Evolutionary conservation across 2,329 filamentous ascomycete genomes (phyloP).

Genomic region (Sporothrix curviconia): DNA sequence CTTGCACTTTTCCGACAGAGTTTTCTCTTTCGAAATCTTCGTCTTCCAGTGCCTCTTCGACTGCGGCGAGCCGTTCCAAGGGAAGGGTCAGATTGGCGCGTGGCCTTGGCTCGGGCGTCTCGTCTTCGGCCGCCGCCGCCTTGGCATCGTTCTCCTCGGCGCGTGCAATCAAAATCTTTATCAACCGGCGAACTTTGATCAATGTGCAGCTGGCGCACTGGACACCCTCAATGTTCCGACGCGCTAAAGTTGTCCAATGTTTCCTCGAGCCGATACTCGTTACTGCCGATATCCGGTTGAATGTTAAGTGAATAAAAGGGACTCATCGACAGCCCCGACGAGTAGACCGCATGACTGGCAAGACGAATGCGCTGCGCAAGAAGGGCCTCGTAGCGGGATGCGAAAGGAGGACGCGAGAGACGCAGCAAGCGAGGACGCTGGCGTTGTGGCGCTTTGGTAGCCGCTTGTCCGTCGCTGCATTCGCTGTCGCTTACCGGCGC

Average conservation of each 20-base stretch:
- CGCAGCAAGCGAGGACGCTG: constrained; percentile 29
- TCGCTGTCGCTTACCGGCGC: background rate
- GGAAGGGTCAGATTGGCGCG: constrained; percentile 42
- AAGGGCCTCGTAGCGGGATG: constrained; percentile 82
- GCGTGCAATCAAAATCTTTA: constrained; percentile 41
- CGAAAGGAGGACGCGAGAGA: constrained; percentile 36
- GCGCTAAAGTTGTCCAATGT: constrained; percentile 79
- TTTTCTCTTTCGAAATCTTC: constrained; percentile 73
- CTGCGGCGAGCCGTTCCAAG: constrained; percentile 52
- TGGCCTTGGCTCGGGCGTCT: background rate
- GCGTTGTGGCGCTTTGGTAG: constrained; percentile 41
- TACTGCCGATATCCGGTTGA: constrained; percentile 59
- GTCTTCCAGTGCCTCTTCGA: constrained; percentile 66
- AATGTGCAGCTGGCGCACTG: constrained; percentile 90
- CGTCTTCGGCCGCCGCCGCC: background rate
- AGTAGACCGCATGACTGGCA: constrained; percentile 80
- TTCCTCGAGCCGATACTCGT: constrained; percentile 65
- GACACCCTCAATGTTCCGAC: constrained; percentile 77
- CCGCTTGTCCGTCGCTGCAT: constrained; percentile 45
- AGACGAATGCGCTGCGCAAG: constrained; percentile 80
- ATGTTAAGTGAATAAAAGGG: constrained; percentile 92
- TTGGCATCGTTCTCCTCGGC: constrained; percentile 32
- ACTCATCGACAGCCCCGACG: constrained; percentile 81
- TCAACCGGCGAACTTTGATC: constrained; percentile 45
- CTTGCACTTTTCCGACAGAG: constrained; percentile 56